Evolutionary conservation across 2,329 filamentous ascomycete species (phyloP).

Genomic region (Ophiostoma pallidulum): DNA sequence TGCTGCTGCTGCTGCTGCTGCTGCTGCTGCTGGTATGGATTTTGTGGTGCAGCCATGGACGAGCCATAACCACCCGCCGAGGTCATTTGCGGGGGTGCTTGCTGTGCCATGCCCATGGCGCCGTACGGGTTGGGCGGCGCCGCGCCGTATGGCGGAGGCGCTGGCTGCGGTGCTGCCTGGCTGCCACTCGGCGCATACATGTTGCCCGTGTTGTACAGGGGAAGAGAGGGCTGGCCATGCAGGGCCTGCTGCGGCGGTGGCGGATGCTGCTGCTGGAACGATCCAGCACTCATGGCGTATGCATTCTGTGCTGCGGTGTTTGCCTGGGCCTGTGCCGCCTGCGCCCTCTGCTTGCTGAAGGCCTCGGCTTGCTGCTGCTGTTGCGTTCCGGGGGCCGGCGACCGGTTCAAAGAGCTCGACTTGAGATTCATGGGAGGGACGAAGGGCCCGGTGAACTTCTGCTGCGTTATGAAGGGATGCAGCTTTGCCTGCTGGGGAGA

Average conservation of each 20-base stretch:
- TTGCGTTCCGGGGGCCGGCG: slow-evolving; percentile 84
- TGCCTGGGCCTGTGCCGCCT: slow-evolving; percentile 62
- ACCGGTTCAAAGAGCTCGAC: slow-evolving; percentile 72
- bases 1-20: slow-evolving; percentile 51
- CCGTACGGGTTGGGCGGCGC: slow-evolving; percentile 62
- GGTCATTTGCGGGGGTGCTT: slow-evolving; percentile 56
- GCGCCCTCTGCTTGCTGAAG: slow-evolving; percentile 80
- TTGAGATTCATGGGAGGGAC: slow-evolving; percentile 96
- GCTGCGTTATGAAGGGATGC: slow-evolving; percentile 96
- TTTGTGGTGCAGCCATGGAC: slow-evolving; percentile 22
- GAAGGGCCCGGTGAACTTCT: slow-evolving; percentile 93
- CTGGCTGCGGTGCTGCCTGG: slow-evolving; percentile 57
- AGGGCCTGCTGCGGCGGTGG: slow-evolving; percentile 19
- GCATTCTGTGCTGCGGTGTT: slow-evolving; percentile 58
- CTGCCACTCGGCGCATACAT: slow-evolving; percentile 59
- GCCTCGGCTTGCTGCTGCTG: slow-evolving; percentile 94
- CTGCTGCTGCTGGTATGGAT: slow-evolving; percentile 52
- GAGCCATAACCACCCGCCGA: slow-evolving; percentile 49
- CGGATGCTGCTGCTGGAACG: slow-evolving; percentile 36
- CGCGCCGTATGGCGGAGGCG: slow-evolving; percentile 47
- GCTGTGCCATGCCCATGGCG: slow-evolving; percentile 59
- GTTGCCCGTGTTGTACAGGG: slow-evolving; percentile 59
- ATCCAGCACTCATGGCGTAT: slow-evolving; percentile 45
- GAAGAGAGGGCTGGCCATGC: slow-evolving; percentile 30
- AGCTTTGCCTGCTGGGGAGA: slow-evolving; percentile 95